Percentiles rank a stretch among this genome's conserved stretches.
phyloP scores from a whole-genome alignment of 768 basidiomycete genomes.

The Pholiota conissans region DNA sequence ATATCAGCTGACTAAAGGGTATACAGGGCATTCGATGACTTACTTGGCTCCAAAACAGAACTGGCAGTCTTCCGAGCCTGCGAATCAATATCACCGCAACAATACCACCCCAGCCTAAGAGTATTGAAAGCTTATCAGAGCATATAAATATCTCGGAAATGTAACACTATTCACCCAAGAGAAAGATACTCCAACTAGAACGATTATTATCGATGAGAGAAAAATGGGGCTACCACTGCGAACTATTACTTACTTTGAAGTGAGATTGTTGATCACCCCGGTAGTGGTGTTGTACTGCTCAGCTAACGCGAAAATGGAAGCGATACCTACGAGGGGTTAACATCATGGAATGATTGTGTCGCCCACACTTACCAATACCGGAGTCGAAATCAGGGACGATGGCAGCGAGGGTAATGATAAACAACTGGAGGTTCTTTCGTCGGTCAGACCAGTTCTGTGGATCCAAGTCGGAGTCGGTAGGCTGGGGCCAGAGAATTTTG shows the following conservation, averaged over 20 bases:
- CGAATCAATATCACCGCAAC: slow-evolving; percentile 66
- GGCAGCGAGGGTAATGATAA: slow-evolving; percentile 63
- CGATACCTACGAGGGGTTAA: slow-evolving; percentile 44
- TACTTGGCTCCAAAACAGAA: slow-evolving; percentile 74
- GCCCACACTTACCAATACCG: slow-evolving; percentile 48
- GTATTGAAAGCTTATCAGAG: neutral
- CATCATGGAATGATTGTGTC: neutral
- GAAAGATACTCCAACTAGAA: slow-evolving; percentile 65
- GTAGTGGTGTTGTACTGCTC: slow-evolving; percentile 53
- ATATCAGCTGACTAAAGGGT: neutral
- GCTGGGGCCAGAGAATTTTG: slow-evolving; percentile 71
- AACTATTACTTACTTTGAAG: slow-evolving; percentile 55
- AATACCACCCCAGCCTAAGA: slow-evolving; percentile 57
- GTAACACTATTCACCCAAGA: slow-evolving; percentile 40
- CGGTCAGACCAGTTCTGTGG: slow-evolving; percentile 64
- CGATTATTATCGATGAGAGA: neutral
- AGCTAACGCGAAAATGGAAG: slow-evolving; percentile 60
- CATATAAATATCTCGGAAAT: slow-evolving; percentile 4
- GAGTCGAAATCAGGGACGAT: slow-evolving; percentile 71
- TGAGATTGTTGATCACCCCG: slow-evolving; percentile 59
- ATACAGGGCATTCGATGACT: neutral
- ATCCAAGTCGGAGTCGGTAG: slow-evolving; percentile 59
- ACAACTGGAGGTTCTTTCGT: slow-evolving; percentile 54
- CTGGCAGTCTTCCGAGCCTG: slow-evolving; percentile 61
- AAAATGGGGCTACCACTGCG: too few species aligned